A percentile compares a stretch with the other conserved stretches of the same genome.
These are phyloP conservation scores for Nemania sp. DNA, from an alignment of 2,329 filamentous ascomycete species.

Conservation along the genomic window DNA sequence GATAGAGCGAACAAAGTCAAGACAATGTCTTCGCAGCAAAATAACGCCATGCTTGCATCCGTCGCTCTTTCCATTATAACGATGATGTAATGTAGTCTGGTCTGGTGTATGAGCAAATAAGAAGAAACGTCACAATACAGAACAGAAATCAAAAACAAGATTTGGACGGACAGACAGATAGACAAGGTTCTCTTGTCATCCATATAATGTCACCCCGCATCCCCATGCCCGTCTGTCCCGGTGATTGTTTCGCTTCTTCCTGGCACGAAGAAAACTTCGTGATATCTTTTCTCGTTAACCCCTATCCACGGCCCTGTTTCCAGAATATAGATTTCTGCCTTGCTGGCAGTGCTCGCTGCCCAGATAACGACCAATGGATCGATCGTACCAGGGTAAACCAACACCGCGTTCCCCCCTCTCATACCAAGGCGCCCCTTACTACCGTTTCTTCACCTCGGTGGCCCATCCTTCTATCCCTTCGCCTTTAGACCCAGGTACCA, in stretches of 20 bases:
- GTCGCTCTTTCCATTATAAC: constrained; percentile 36
- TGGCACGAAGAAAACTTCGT: constrained; percentile 13
- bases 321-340: constrained; percentile 24
- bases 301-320: constrained; percentile 16
- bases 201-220: background rate
- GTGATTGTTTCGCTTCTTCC: constrained; percentile 17
- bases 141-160: constrained; percentile 24
- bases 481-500: constrained; percentile 83
- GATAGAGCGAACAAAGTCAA: background rate
- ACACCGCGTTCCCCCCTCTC: background rate
- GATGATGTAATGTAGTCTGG: constrained; percentile 25
- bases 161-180: background rate
- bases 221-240: background rate
- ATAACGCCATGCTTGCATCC: constrained; percentile 36
- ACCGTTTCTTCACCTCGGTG: constrained; percentile 86
- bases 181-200: background rate
- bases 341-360: constrained; percentile 6
- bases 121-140: constrained; percentile 22
- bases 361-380: constrained; percentile 17
- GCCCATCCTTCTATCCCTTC: constrained; percentile 97
- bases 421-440: constrained; percentile 42
- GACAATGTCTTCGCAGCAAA: constrained; percentile 15
- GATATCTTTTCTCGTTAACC: constrained; percentile 16
- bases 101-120: constrained; percentile 28
- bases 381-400: constrained; percentile 29